Percentiles rank a stretch among this genome's conserved stretches.
Evolutionary conservation across 441 rosid species (phyloP).

Genomic region (Lepidium campestre): DNA sequence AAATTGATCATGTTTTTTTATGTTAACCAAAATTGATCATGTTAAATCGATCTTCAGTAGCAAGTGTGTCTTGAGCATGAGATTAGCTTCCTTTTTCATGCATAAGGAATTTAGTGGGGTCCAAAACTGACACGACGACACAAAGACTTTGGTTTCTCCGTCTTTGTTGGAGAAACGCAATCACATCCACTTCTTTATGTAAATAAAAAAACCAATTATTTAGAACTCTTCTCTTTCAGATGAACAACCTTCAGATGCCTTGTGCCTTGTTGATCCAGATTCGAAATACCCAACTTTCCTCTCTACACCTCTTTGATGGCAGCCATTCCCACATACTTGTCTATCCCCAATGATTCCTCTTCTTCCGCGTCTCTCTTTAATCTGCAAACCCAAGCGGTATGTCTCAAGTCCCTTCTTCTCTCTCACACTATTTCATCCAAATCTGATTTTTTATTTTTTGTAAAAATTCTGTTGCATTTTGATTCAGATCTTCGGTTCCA

Average conservation of each 20-base stretch:
- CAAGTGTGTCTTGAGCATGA: too few relatives aligned
- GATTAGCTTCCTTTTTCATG: too few relatives aligned
- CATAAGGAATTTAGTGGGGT: background rate
- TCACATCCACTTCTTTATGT: slow-evolving; percentile 22
- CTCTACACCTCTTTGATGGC: slow-evolving; percentile 20
- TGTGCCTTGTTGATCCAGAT: slow-evolving; percentile 16
- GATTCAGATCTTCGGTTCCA: slow-evolving; percentile 18
- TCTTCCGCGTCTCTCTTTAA: slow-evolving; percentile 14
- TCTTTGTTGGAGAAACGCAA: slow-evolving; percentile 30
- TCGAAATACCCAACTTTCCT: slow-evolving; percentile 24
- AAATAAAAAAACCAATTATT: too few relatives aligned
- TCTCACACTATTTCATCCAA: background rate
- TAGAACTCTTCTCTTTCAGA: slow-evolving; percentile 2
- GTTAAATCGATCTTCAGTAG: too few relatives aligned
- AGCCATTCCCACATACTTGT: slow-evolving; percentile 1
- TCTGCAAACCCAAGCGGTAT: slow-evolving; percentile 18
- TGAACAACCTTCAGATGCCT: slow-evolving; percentile 19
- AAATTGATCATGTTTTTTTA: background rate
- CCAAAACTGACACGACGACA: slow-evolving; percentile 26
- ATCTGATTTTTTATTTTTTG: background rate
- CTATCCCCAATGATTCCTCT: slow-evolving; percentile 16
- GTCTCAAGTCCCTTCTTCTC: background rate
- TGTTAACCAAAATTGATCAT: too few relatives aligned
- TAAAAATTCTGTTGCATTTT: background rate
- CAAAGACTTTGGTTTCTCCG: slow-evolving; percentile 32